phyloP scores from a whole-genome alignment of 2,329 filamentous ascomycete genomes.

The Xylaria sp. region DNA sequence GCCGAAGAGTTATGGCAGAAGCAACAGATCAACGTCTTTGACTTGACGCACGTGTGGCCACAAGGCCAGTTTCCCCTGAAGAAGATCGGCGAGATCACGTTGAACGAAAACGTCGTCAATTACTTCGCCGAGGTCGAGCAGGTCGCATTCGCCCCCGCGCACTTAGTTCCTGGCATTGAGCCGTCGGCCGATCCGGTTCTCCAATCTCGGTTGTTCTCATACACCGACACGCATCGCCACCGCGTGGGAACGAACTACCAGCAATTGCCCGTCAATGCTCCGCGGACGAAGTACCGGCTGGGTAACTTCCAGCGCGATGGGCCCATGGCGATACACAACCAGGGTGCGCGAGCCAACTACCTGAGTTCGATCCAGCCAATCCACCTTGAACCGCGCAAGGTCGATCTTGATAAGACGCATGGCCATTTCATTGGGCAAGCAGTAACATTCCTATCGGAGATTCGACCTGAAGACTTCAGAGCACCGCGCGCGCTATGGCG shows the following conservation, averaged over 20 bases:
- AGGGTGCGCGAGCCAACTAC: conserved; percentile 57
- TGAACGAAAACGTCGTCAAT: conserved; percentile 61
- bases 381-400: conserved; percentile 31
- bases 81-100: conserved; percentile 55
- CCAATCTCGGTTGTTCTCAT: conserved; percentile 65
- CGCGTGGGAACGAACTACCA: conserved; percentile 55
- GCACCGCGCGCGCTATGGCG: conserved; percentile 55
- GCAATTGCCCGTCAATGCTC: conserved; percentile 49
- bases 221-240: conserved; percentile 60
- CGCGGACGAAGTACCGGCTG: conserved; percentile 45
- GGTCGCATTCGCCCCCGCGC: conserved; percentile 62
- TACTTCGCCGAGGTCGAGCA: conserved; percentile 69
- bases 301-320: conserved; percentile 70
- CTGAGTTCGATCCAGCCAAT: conserved; percentile 33
- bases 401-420: conserved; percentile 37
- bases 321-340: conserved; percentile 63
- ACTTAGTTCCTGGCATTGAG: conserved; percentile 62
- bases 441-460: conserved; percentile 36
- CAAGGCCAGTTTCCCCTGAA: conserved; percentile 57
- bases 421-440: conserved; percentile 37
- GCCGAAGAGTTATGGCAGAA: conserved; percentile 50
- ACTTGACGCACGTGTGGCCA: conserved; percentile 66
- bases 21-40: conserved; percentile 60
- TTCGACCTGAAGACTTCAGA: conserved; percentile 37
- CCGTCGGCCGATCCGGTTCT: conserved; percentile 65